phyloP scores from a whole-genome alignment of 1,284 basidiomycete species.

The Ceratobasidium sp. region DNA sequence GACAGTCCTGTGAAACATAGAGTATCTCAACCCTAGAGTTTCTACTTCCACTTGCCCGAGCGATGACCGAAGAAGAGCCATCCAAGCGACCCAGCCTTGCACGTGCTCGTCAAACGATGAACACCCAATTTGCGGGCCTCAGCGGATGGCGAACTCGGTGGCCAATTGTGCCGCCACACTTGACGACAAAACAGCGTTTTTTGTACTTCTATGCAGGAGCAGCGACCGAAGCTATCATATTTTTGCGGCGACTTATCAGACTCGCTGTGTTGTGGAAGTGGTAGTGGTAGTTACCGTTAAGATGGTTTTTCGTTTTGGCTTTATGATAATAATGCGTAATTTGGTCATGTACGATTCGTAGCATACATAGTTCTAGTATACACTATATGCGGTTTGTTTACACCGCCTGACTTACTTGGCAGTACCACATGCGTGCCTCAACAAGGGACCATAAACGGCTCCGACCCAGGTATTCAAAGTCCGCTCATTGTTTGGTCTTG shows the following conservation, averaged over 20 bases:
- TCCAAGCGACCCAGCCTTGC: constrained; percentile 23
- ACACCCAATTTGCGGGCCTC: constrained; percentile 12
- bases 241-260: neutral
- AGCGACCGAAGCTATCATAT: neutral
- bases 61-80: constrained; percentile 28
- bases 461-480: constrained; percentile 3
- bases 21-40: neutral
- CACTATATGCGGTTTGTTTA: neutral
- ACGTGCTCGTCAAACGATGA: neutral
- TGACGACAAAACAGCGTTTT: neutral
- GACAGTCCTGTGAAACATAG: neutral
- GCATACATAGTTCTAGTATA: neutral
- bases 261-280: neutral
- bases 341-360: neutral
- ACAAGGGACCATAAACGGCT: neutral
- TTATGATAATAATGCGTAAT: neutral
- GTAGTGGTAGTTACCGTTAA: neutral
- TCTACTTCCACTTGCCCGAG: constrained; percentile 4
- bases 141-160: constrained; percentile 19
- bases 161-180: neutral
- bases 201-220: constrained; percentile 4
- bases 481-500: constrained; percentile 5
- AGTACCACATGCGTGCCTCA: neutral
- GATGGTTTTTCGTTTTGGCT: neutral
- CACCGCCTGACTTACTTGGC: neutral